Conservation (phyloP, 352 stramenopile species). For the Halophytophthora batemanensis region DNA sequence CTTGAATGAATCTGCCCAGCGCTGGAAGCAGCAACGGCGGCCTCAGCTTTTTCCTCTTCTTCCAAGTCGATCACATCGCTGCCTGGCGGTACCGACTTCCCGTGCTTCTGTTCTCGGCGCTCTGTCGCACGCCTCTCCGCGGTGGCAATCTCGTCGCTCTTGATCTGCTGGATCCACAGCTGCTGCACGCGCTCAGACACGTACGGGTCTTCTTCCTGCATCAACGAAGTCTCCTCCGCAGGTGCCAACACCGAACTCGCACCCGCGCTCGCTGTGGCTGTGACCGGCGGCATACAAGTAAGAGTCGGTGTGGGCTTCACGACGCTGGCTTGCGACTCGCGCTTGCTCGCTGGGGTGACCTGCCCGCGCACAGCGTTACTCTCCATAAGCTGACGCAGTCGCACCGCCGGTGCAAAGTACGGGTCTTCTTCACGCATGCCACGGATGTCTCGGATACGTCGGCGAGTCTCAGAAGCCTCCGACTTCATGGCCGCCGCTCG, state of each 20-base stretch:
- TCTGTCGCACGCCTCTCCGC: slow-evolving; percentile 1
- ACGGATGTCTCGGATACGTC: slow-evolving; percentile 59
- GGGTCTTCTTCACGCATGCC: slow-evolving; percentile 70
- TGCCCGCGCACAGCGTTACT: slow-evolving; percentile 20
- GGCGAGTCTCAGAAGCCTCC: slow-evolving; percentile 25
- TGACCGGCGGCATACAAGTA: no score
- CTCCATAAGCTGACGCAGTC: slow-evolving; percentile 44
- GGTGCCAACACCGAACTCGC: not conserved
- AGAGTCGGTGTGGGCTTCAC: not conserved
- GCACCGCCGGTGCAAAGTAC: slow-evolving; percentile 31
- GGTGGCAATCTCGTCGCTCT: slow-evolving; percentile 15
- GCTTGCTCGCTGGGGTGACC: not conserved
- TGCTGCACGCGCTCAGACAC: slow-evolving; percentile 6
- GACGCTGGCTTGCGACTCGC: not conserved
- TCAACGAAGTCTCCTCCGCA: slow-evolving; percentile 13
- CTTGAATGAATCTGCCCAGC: not conserved
- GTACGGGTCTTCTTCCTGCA: slow-evolving; percentile 27
- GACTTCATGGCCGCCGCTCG: slow-evolving; percentile 1
- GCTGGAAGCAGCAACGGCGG: not conserved
- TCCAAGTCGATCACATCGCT: slow-evolving; percentile 12
- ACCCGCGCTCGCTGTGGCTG: not conserved
- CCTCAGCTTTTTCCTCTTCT: slow-evolving; percentile 7
- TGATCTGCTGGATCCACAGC: slow-evolving; percentile 4
- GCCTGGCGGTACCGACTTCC: not conserved
- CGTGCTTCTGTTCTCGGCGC: not conserved